A percentile compares a stretch with the other conserved stretches of the same genome.
Conservation (phyloP, 192 early-diverging fungal genomes). For the Allomyces javanicus region DNA sequence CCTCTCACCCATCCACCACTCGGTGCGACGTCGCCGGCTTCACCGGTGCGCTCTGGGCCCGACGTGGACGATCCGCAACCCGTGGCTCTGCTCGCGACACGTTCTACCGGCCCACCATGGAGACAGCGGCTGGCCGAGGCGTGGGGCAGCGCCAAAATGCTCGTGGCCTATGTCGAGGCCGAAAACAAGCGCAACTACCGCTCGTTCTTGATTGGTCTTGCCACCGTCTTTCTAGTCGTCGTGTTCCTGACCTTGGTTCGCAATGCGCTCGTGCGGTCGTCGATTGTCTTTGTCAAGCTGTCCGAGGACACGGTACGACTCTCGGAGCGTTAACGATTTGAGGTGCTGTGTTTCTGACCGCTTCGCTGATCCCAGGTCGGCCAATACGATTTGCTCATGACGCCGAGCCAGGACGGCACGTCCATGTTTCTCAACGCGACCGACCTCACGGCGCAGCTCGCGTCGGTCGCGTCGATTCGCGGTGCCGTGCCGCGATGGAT, state of each 20-base stretch:
- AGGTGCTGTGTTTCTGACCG: too few species aligned
- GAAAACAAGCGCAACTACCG: conserved; percentile 4
- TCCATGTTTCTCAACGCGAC: conserved; percentile 10
- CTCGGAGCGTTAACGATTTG: too few species aligned
- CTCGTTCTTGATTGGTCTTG: conserved; percentile 14
- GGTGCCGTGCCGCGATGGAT: conserved; percentile 14
- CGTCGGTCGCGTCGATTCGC: not conserved
- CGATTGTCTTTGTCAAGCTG: conserved; percentile 10
- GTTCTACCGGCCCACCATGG: too few species aligned
- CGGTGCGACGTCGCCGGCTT: too few species aligned
- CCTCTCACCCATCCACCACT: too few species aligned
- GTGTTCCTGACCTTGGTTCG: conserved; percentile 9
- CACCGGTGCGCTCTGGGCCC: too few species aligned
- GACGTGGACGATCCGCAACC: too few species aligned
- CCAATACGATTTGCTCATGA: conserved; percentile 5
- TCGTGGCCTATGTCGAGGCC: conserved; percentile 3
- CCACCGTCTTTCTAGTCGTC: conserved; percentile 13
- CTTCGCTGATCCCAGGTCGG: too few species aligned
- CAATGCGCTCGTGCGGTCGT: conserved; percentile 11
- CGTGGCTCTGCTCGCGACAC: too few species aligned
- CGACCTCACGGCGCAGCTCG: conserved; percentile 4
- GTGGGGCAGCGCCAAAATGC: too few species aligned
- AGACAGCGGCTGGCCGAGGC: too few species aligned
- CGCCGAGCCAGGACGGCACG: conserved; percentile 2
- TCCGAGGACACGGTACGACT: conserved; percentile 14